Evolutionary conservation across 2,329 filamentous ascomycete species (phyloP).

Genomic region (Chrysoporthe austroafricana): DNA sequence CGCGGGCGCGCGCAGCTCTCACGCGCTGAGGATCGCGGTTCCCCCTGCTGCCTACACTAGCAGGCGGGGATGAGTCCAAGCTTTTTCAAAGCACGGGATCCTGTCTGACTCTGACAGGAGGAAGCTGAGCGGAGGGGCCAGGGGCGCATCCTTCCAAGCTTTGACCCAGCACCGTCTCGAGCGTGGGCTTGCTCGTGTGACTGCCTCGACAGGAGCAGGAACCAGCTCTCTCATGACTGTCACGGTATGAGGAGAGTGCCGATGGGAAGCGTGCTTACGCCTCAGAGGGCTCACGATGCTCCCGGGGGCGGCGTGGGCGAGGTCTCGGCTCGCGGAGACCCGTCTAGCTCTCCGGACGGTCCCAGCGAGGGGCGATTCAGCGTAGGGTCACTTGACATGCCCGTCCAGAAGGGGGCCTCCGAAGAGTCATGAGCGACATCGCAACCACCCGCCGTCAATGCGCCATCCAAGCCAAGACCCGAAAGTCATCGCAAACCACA

Average conservation of each 20-base stretch:
- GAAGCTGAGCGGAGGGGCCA: conserved; percentile 1
- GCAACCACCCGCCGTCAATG: background rate
- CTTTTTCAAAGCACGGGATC: background rate
- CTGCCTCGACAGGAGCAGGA: background rate
- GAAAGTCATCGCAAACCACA: background rate
- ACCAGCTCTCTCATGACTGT: background rate
- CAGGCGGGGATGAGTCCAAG: background rate
- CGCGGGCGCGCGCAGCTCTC: no score
- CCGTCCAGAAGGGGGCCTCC: background rate
- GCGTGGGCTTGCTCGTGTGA: background rate
- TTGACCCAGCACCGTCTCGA: background rate
- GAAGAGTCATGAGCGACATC: conserved; percentile 8
- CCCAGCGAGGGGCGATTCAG: background rate
- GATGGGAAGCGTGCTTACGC: conserved; percentile 8
- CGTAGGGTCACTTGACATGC: background rate
- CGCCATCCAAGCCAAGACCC: background rate
- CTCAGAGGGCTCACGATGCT: background rate
- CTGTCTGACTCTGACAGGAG: conserved; percentile 2
- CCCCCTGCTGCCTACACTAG: conserved; percentile 25
- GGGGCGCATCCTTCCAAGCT: background rate
- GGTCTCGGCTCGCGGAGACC: background rate
- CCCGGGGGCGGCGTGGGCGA: background rate
- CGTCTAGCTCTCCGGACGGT: background rate
- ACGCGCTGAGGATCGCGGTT: background rate
- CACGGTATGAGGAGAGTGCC: background rate